Evolutionary conservation across 2,329 filamentous ascomycete genomes (phyloP), one percentile per base, ranked within the genome.

Genomic region (Aureobasidium musti): DNA sequence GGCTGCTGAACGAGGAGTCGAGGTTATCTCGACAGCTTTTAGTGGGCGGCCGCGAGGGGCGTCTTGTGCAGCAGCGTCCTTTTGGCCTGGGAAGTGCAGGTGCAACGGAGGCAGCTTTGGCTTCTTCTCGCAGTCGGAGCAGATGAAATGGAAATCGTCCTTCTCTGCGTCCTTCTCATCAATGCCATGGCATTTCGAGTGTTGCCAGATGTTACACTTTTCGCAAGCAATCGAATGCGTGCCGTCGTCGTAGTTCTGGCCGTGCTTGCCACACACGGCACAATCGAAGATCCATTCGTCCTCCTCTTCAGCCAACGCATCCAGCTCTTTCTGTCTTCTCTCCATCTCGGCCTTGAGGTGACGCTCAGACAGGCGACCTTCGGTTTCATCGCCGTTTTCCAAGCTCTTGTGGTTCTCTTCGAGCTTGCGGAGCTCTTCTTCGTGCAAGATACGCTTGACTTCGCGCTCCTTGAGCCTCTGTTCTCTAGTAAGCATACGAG

Each of bases 241-340:
- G 41, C 95, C 95, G 75, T 98, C 95, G 73, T 99, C 95, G 68
- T 87, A 74, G 67, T 97, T 91, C 72, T 96, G 89, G 26, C 95
- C 95, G 76, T 97, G 89, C 26, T 92, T 84, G 30, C 94, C 94
- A 76, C 95, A 99, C 30, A 91, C 85, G 17, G 86, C 83, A 75
- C 95, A 99, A 75, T 99, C 95, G 72, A 99, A 99, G 45, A 92
- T 85, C 95, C 95, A 98, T 61, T 92, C 87, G 14, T 92, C 91
- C 56, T 95, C 91, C 71, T 88, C 83, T 23, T 87, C 78, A 3
- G 78, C 85, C 28, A 97, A 83, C 65, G 89, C 86, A 71, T 90
- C 85, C 13, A 97, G 81, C 39, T 91, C 91, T 76, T 88, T 88
- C 76, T 90, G 89, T 69, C 88, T 91, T 77, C 85, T 90, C 73